These are phyloP conservation scores for Phytophthora meadii DNA, from an alignment of 352 stramenopile species.

Conservation along the genomic window DNA sequence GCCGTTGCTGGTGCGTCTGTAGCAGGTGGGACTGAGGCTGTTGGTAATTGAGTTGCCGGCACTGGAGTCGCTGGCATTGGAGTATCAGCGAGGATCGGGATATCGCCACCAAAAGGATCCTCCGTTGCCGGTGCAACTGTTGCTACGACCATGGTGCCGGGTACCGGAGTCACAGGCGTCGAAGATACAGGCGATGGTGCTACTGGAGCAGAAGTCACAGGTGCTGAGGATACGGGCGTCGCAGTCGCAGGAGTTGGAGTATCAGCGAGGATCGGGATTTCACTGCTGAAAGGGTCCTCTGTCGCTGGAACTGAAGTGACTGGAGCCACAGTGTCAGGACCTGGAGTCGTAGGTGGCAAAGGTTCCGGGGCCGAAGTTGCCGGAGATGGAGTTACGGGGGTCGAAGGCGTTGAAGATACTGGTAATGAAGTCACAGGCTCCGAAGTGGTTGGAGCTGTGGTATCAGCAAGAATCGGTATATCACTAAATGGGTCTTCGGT, in stretches of 20 bases:
- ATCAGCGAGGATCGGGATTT: conserved; percentile 20
- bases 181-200: neutral
- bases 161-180: neutral
- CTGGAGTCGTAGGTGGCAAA: neutral
- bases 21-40: conserved; percentile 1
- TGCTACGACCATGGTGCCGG: too few species aligned
- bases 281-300: neutral
- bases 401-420: neutral
- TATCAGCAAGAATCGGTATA: conserved; percentile 11
- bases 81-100: conserved; percentile 17
- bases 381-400: neutral
- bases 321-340: neutral
- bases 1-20: neutral
- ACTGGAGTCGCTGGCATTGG: conserved; percentile 6
- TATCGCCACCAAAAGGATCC: neutral
- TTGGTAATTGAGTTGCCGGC: conserved; percentile 11
- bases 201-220: too few species aligned
- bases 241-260: conserved; percentile 6
- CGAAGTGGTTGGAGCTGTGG: neutral
- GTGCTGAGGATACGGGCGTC: neutral
- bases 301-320: conserved; percentile 2
- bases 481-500: neutral
- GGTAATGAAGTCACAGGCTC: neutral
- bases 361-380: neutral
- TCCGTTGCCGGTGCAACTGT: neutral